Evolutionary conservation across 768 basidiomycete species (phyloP), one percentile per base, ranked within the genome.

Genomic region (Gloeostereum incarnatum): DNA sequence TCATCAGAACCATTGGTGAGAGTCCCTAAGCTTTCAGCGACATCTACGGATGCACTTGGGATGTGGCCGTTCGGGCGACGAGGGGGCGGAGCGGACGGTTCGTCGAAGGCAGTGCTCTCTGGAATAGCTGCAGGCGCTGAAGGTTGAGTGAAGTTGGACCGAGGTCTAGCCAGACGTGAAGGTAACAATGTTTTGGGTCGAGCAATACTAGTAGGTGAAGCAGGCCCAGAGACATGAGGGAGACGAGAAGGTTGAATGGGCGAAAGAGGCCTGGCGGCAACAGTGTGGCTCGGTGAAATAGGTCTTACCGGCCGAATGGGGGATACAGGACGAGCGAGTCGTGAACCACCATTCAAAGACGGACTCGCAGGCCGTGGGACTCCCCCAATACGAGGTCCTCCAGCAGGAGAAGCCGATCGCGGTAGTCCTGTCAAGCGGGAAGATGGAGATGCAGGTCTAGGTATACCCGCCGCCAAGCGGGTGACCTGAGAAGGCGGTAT

Each of bases 141-240:
- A 33, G 47, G 30, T 42, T 60, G 40, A 29, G 61, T 44, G 41
- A 73, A 54, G 25, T 71, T 70, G 6, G 72, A 55, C 27, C 79
- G 73, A 9, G 83, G 81, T 31, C 78, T 66, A 16, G 73, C 83
- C 6, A 90, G 62, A 21, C 83, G 75, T 29, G 87, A 89, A 13
- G 88, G 86, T 24, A 87, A 56, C 57, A 82, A 59, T 46, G 69
- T 82, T 53, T 78, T 84, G 1, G 81, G 75, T 31, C 78, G 72
- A 35, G 55, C 56, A 42, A 70, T 63, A 4, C 63, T 60, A 23
- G 60, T 60, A 7, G 71, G 71, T 25, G 73, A 71, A 1, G 61
- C 45, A 34, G 68, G 65, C 11, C 53, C 40, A 20, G 52, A 58
- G 23, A 56, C 43, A 5, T 52, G 44, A 16, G 50, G 45, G 16